Conservation (phyloP, 2,329 filamentous ascomycete genomes). For the Emmonsia crescens region DNA sequence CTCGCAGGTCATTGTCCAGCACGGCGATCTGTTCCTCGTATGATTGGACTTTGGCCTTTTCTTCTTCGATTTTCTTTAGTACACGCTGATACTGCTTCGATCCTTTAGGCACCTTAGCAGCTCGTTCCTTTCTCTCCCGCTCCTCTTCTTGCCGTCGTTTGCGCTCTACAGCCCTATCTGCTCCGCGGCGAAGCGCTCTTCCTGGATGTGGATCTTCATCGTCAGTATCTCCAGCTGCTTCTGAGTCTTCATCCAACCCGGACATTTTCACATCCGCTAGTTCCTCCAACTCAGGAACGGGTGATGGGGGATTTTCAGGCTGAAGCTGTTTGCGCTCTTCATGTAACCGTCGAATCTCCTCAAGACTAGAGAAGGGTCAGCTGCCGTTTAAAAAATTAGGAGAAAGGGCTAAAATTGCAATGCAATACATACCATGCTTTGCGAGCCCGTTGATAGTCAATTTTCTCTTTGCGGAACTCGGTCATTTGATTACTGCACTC, state of each 20-base stretch:
- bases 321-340: slow-evolving; percentile 39
- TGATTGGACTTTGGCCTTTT: slow-evolving; percentile 66
- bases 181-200: slow-evolving; percentile 50
- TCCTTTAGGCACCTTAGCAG: slow-evolving; percentile 61
- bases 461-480: slow-evolving; percentile 86
- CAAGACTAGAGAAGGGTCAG: slow-evolving; percentile 21
- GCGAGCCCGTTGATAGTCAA: slow-evolving; percentile 74
- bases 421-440: slow-evolving; percentile 44
- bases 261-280: slow-evolving; percentile 31
- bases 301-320: slow-evolving; percentile 31
- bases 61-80: slow-evolving; percentile 77
- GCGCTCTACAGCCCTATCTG: slow-evolving; percentile 59
- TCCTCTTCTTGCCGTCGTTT: slow-evolving; percentile 67
- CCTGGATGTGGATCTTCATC: slow-evolving; percentile 41
- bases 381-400: background rate
- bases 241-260: slow-evolving; percentile 49
- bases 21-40: slow-evolving; percentile 77
- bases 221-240: slow-evolving; percentile 41
- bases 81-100: slow-evolving; percentile 83
- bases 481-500: slow-evolving; percentile 93
- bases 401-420: background rate
- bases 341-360: slow-evolving; percentile 37
- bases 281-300: slow-evolving; percentile 30
- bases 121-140: slow-evolving; percentile 55
- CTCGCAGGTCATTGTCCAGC: slow-evolving; percentile 83